Base-by-base conservation (phyloP, 148 eudicot genomes). In the Simmondsia chinensis region DNA sequence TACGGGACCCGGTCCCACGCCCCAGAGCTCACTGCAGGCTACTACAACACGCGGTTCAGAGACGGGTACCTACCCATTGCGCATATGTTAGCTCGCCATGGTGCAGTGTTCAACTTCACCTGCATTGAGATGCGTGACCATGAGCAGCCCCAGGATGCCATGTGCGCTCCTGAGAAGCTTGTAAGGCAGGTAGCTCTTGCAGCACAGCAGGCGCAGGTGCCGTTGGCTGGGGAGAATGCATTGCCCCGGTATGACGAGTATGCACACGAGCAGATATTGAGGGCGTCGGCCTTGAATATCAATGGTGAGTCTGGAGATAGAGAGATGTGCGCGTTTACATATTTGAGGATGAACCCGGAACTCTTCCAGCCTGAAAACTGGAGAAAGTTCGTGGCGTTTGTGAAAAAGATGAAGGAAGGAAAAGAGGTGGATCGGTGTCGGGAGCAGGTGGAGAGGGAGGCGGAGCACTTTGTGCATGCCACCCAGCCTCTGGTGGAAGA, bases 41-140 rank as follows among this genome's bases (percentile, higher is more conserved):
- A 91, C 62, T 91, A 91, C 54, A 91, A 91, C 75, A 91, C 97
- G 11, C 72, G 97, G 15, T 73, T 48, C 61, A 59, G 63, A 0
- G 95, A 91, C 10, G 97, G 97, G 3, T 91, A 91, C 57, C 71
- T 82, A 14, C 97, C 95, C 1, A 82, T 91, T 1, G 97, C 97
- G 17, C 80, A 52, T 9, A 84, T 85, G 94, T 55, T 91, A 0
- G 95, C 73, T 3, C 94, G 95, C 28, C 81, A 91, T 16, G 74
- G 78, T 0, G 95, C 94, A 0, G 17, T 91, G 4, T 79, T 91
- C 62, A 91, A 91, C 60, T 91, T 91, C 80, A 91, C 97, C 0
- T 91, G 97, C 40, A 82, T 91, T 2, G 97, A 91, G 44, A 91
- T 91, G 97, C 73, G 94, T 5, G 97, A 91, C 22, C 77, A 85